Conservation (phyloP, 768 basidiomycete genomes). For the Asterophora parasitica region DNA sequence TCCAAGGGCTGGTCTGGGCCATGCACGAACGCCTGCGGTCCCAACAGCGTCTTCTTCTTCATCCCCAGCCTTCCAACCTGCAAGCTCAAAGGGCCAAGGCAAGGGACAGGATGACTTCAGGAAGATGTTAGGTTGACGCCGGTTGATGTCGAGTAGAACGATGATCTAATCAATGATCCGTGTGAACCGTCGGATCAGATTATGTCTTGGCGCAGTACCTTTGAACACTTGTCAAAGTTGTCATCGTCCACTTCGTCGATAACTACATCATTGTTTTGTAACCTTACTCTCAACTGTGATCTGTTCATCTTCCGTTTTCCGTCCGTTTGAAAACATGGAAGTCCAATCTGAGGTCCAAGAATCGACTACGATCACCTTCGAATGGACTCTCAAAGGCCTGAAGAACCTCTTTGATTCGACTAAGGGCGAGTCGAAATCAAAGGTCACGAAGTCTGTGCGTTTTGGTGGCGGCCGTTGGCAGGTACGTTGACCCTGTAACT, state of each 20-base stretch:
- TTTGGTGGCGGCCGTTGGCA: constrained; percentile 80
- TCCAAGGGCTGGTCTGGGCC: constrained; percentile 70
- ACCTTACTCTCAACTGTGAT: background rate
- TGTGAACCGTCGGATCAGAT: no score
- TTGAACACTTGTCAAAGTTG: no score
- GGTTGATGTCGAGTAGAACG: no score
- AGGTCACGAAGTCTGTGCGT: constrained; percentile 67
- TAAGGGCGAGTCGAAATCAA: constrained; percentile 74
- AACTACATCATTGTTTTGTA: background rate
- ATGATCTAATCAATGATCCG: background rate
- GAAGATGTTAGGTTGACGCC: constrained; percentile 75
- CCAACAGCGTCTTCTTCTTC: constrained; percentile 9
- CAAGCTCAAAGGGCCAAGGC: constrained; percentile 22
- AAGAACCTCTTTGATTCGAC: constrained; percentile 73
- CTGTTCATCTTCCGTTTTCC: background rate
- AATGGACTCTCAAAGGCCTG: constrained; percentile 74
- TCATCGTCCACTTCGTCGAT: background rate
- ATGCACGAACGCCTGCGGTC: constrained; percentile 37
- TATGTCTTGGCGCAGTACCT: no score
- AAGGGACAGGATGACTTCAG: constrained; percentile 84
- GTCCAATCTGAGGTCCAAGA: constrained; percentile 41
- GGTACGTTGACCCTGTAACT: constrained; percentile 31
- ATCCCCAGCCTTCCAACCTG: constrained; percentile 16
- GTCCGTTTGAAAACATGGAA: constrained; percentile 14
- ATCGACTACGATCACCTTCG: constrained; percentile 55